These are phyloP conservation scores for Penicillium longicatenatum DNA, from an alignment of 495 filamentous ascomycete genomes.

Conservation along the genomic window DNA sequence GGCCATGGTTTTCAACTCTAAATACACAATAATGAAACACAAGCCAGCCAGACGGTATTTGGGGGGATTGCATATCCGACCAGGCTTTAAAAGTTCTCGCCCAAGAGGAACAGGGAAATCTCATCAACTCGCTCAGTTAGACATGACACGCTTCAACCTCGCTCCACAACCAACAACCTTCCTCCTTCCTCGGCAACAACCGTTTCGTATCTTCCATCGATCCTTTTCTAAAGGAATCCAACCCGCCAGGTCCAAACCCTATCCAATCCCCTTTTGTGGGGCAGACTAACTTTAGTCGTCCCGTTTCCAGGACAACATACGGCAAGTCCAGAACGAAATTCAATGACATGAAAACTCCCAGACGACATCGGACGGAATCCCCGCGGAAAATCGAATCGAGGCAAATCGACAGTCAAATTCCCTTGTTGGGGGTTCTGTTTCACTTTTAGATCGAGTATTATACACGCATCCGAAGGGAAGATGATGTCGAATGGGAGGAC, in stretches of 20 bases:
- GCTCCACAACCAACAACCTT: not conserved
- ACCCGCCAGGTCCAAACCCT: not conserved
- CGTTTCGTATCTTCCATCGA: not conserved
- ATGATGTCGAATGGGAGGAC: constrained; percentile 29
- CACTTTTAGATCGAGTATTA: constrained; percentile 49
- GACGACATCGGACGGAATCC: constrained; percentile 10
- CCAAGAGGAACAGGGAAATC: constrained; percentile 16
- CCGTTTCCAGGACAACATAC: constrained; percentile 4
- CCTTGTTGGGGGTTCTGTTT: constrained; percentile 28
- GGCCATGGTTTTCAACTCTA: constrained; percentile 45
- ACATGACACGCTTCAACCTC: constrained; percentile 12
- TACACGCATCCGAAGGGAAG: constrained; percentile 45
- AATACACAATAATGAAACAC: constrained; percentile 56
- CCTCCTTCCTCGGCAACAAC: not conserved
- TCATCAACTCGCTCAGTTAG: constrained; percentile 32
- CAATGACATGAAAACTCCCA: constrained; percentile 4
- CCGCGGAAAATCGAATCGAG: constrained; percentile 2
- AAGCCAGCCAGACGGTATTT: constrained; percentile 27
- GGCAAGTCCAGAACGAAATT: constrained; percentile 4
- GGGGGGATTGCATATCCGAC: constrained; percentile 25
- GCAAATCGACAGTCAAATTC: constrained; percentile 31
- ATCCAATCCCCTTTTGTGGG: constrained; percentile 1
- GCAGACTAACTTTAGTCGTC: not conserved
- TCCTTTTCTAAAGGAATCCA: not conserved
- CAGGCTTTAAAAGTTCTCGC: constrained; percentile 28